A percentile compares a stretch with the other conserved stretches of the same genome.
Evolutionary conservation across 2,329 filamentous ascomycete genomes (phyloP).

Genomic region (Fusarium miscanthi): DNA sequence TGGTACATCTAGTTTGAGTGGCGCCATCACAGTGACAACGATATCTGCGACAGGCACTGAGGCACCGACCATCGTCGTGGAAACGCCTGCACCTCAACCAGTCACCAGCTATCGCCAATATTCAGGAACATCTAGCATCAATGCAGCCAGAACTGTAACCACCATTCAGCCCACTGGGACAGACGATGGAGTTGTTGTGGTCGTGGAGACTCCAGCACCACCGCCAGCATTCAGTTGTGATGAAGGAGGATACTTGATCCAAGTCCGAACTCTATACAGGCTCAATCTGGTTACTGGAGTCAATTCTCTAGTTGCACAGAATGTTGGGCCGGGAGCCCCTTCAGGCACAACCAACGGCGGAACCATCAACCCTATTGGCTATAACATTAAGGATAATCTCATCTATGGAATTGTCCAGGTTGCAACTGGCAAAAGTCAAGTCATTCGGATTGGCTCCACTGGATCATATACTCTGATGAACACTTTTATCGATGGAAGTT

Average conservation of each 20-base stretch:
- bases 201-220: conserved; percentile 8
- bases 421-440: background rate
- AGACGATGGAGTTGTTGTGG: background rate
- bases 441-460: conserved; percentile 4
- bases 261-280: conserved; percentile 6
- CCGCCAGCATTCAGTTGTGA: conserved; percentile 18
- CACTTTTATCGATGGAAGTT: background rate
- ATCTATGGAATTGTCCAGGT: conserved; percentile 19
- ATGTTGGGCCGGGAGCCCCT: background rate
- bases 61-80: background rate
- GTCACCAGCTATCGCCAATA: conserved; percentile 1
- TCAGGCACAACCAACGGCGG: background rate
- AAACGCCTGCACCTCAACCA: background rate
- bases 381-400: conserved; percentile 9
- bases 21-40: background rate
- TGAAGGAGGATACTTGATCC: conserved; percentile 23
- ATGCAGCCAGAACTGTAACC: background rate
- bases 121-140: background rate
- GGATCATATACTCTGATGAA: conserved; percentile 14
- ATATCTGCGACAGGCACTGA: background rate
- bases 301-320: background rate
- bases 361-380: conserved; percentile 4
- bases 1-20: background rate
- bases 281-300: conserved; percentile 2
- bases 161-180: background rate